A percentile compares a stretch with the other conserved stretches of the same genome.
Evolutionary conservation across 148 eudicot species (phyloP).

Genomic region (Silene uniflora): DNA sequence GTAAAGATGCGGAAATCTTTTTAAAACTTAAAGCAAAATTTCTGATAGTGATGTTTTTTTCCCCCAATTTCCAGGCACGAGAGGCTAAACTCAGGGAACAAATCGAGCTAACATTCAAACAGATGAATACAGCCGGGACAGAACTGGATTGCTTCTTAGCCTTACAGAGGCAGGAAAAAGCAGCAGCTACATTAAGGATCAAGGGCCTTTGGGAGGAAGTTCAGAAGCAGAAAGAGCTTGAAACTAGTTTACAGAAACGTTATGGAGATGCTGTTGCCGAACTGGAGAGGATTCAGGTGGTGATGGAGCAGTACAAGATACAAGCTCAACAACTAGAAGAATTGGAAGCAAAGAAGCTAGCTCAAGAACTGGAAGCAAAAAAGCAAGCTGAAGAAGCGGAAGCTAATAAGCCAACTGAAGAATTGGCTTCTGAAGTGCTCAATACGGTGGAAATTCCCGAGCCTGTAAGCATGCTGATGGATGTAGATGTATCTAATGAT

Average conservation of each 20-base stretch:
- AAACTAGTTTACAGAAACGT: slow-evolving; percentile 68
- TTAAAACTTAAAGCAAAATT: too few species aligned
- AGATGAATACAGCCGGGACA: slow-evolving; percentile 89
- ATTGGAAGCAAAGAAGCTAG: slow-evolving; percentile 40
- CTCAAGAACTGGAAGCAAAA: slow-evolving; percentile 33
- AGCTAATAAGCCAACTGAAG: neutral
- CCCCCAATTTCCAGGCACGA: slow-evolving; percentile 47
- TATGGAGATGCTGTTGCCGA: slow-evolving; percentile 63
- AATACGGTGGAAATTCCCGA: slow-evolving; percentile 18
- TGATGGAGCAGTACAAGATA: slow-evolving; percentile 40
- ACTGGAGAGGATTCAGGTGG: slow-evolving; percentile 48
- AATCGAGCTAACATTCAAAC: slow-evolving; percentile 81
- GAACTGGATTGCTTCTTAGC: slow-evolving; percentile 91
- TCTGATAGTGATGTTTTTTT: neutral
- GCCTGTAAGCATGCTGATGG: slow-evolving; percentile 27
- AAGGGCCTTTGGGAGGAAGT: slow-evolving; percentile 93
- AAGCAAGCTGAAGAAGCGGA: slow-evolving; percentile 37
- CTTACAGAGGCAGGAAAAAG: slow-evolving; percentile 80
- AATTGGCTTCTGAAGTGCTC: neutral
- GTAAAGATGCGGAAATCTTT: too few species aligned
- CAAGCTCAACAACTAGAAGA: slow-evolving; percentile 53
- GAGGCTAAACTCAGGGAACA: slow-evolving; percentile 78
- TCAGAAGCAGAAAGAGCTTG: slow-evolving; percentile 91
- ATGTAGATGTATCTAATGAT: too few species aligned
- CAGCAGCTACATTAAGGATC: slow-evolving; percentile 75